Evolutionary conservation across 164 flowering plant genomes (phyloP).

Genomic region (Sextonia rubra): DNA sequence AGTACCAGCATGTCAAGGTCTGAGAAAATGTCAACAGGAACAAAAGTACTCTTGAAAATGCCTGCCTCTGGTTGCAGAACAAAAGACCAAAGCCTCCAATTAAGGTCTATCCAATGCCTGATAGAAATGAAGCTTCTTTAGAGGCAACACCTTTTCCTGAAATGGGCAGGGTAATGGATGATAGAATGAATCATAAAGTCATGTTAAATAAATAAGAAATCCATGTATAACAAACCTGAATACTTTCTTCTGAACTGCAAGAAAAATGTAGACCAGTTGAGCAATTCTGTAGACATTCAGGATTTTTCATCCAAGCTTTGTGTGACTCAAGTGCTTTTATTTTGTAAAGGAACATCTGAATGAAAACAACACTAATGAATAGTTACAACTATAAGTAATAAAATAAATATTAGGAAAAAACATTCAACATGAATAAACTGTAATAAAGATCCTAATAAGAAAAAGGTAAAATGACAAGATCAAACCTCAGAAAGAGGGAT

Average conservation of each 20-base stretch:
- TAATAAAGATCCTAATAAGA: neutral
- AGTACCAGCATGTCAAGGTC: neutral
- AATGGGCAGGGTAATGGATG: constrained; percentile 9
- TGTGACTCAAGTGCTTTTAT: constrained; percentile 60
- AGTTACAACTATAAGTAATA: neutral
- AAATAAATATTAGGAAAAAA: neutral
- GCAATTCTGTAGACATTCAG: constrained; percentile 65
- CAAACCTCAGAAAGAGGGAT: constrained; percentile 65
- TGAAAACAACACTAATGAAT: constrained; percentile 5
- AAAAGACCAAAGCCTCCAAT: neutral
- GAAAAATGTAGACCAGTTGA: constrained; percentile 78
- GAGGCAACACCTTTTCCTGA: constrained; percentile 45
- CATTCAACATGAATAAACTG: neutral
- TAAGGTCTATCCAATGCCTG: constrained; percentile 9
- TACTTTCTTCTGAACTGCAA: constrained; percentile 29
- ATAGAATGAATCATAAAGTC: neutral
- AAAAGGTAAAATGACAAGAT: neutral
- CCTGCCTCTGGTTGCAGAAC: neutral
- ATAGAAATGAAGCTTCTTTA: constrained; percentile 56
- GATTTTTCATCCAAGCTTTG: constrained; percentile 74
- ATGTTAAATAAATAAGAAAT: neutral
- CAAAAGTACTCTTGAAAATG: neutral
- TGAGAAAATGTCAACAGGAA: neutral
- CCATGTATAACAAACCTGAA: constrained; percentile 40
- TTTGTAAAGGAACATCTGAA: constrained; percentile 69